Conservation (phyloP, 805 yeast genomes). For the Torulaspora gathmanii region DNA sequence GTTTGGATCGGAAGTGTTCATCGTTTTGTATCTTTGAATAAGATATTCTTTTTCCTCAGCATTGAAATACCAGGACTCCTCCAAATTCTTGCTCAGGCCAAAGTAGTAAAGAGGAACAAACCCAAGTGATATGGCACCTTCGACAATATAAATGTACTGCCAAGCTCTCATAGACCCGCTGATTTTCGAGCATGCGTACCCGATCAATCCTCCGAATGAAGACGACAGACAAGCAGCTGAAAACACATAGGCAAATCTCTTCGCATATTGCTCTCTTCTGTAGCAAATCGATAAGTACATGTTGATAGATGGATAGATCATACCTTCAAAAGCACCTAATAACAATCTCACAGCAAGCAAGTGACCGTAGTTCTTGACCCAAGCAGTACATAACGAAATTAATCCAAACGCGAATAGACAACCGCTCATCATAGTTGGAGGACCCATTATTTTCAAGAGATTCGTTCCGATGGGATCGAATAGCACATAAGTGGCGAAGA, state of each 20-base stretch:
- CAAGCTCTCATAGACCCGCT: constrained; percentile 43
- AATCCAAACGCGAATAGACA: constrained; percentile 38
- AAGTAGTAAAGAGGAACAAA: constrained; percentile 37
- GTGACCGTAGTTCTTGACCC: constrained; percentile 40
- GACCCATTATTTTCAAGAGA: constrained; percentile 37
- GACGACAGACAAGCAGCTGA: constrained; percentile 51
- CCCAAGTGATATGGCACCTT: constrained; percentile 43
- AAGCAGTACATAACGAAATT: constrained; percentile 41
- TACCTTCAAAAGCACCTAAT: constrained; percentile 50
- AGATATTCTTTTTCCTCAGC: constrained; percentile 40
- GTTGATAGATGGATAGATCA: constrained; percentile 47
- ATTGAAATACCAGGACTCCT: constrained; percentile 39
- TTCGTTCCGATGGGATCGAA: constrained; percentile 40
- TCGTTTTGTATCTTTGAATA: constrained; percentile 34
- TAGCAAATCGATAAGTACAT: constrained; percentile 46
- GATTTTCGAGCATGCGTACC: constrained; percentile 43
- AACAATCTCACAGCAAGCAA: constrained; percentile 46
- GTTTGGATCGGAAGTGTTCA: constrained; percentile 37
- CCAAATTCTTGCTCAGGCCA: constrained; percentile 41
- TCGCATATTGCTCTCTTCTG: constrained; percentile 45
- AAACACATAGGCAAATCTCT: constrained; percentile 46
- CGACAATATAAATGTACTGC: constrained; percentile 50
- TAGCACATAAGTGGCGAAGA: constrained; percentile 43
- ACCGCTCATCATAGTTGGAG: constrained; percentile 35
- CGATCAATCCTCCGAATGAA: constrained; percentile 54